A percentile compares a stretch with the other conserved stretches of the same genome.
phyloP scores from a whole-genome alignment of 805 yeast species.

The Ogataea chonburiensis region DNA sequence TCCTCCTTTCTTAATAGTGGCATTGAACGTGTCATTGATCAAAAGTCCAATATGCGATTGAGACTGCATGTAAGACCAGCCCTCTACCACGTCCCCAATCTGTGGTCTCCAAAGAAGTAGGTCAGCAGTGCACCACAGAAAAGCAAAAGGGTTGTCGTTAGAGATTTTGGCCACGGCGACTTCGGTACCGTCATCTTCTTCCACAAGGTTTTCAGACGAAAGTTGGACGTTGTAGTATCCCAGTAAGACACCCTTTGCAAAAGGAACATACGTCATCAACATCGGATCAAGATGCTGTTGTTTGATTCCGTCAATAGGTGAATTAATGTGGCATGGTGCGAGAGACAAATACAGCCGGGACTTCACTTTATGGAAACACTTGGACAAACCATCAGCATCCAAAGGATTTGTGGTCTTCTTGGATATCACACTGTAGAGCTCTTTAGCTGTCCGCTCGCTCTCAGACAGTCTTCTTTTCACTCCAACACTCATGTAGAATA shows the following conservation, averaged over 20 bases:
- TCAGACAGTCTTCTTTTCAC: constrained; percentile 12
- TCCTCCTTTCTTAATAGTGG: constrained; percentile 78
- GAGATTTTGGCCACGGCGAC: constrained; percentile 63
- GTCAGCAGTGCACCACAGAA: constrained; percentile 82
- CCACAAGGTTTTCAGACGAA: constrained; percentile 39
- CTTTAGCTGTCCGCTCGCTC: constrained; percentile 10
- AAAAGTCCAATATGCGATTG: constrained; percentile 92
- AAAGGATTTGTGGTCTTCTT: constrained; percentile 21
- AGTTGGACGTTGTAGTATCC: constrained; percentile 69
- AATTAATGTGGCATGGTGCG: constrained; percentile 74
- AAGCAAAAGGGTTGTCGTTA: constrained; percentile 83
- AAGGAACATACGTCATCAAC: constrained; percentile 74
- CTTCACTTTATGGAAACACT: constrained; percentile 65
- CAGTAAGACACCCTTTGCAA: constrained; percentile 79
- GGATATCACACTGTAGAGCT: constrained; percentile 11
- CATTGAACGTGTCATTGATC: constrained; percentile 92
- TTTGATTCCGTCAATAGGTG: constrained; percentile 76
- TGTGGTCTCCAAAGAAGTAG: constrained; percentile 87
- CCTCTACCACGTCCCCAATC: constrained; percentile 84
- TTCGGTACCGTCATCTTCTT: constrained; percentile 39
- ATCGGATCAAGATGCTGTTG: constrained; percentile 88
- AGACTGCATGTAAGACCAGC: constrained; percentile 86
- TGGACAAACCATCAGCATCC: constrained; percentile 46
- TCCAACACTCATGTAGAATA: constrained; percentile 8
- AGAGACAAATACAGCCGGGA: constrained; percentile 74